These are phyloP conservation scores for Hortiboletus flavorubellus DNA, from an alignment of 768 basidiomycete species.

Conservation along the genomic window DNA sequence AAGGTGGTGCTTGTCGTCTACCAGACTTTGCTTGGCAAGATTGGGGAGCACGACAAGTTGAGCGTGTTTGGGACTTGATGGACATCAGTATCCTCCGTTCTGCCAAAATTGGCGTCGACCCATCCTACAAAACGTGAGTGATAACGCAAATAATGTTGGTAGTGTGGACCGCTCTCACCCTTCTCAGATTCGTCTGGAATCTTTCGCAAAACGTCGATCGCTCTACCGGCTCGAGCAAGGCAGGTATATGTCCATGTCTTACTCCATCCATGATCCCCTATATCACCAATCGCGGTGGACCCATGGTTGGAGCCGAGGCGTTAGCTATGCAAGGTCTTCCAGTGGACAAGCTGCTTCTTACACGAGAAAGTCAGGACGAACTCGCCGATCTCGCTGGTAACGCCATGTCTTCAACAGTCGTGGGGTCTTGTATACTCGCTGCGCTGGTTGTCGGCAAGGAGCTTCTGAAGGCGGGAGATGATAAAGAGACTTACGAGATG, in stretches of 20 bases:
- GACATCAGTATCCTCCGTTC: conserved; percentile 86
- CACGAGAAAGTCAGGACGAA: conserved; percentile 91
- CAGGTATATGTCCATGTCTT: conserved; percentile 88
- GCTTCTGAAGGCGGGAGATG: conserved; percentile 64
- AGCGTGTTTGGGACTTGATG: conserved; percentile 94
- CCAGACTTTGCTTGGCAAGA: conserved; percentile 92
- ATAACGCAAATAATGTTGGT: not conserved
- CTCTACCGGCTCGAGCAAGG: conserved; percentile 72
- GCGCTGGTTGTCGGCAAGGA: conserved; percentile 68
- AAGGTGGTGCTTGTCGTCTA: conserved; percentile 80
- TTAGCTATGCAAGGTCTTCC: conserved; percentile 93
- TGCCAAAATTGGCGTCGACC: conserved; percentile 76
- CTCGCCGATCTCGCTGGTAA: conserved; percentile 94
- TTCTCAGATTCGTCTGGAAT: conserved; percentile 83
- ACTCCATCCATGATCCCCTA: conserved; percentile 98
- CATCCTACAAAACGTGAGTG: conserved; percentile 83
- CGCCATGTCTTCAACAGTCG: conserved; percentile 97
- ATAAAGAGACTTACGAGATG: conserved; percentile 64
- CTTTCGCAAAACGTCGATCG: conserved; percentile 96
- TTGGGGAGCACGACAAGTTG: conserved; percentile 90
- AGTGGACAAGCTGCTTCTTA: conserved; percentile 85
- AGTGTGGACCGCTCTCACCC: not conserved
- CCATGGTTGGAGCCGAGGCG: conserved; percentile 92
- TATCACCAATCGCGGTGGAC: conserved; percentile 92
- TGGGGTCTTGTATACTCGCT: conserved; percentile 84